Conservation (phyloP, 2,329 filamentous ascomycete species). For the Fusarium nygamai region DNA sequence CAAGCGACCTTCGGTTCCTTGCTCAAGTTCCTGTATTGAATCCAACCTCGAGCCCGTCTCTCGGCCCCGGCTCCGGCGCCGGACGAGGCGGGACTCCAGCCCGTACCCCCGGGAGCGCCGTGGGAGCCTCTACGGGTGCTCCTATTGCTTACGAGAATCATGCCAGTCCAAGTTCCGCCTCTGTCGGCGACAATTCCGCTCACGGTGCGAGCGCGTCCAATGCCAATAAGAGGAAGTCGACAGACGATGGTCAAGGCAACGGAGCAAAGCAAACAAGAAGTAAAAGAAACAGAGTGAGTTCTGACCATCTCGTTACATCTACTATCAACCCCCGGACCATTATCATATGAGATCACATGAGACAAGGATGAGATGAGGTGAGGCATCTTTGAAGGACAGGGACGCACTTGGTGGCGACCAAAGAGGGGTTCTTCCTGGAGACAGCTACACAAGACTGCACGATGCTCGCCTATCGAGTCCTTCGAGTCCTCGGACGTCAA, state of each 20-base stretch:
- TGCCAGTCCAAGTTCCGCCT: constrained; percentile 52
- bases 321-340: neutral
- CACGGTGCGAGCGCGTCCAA: constrained; percentile 40
- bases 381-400: neutral
- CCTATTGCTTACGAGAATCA: constrained; percentile 48
- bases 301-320: constrained; percentile 6
- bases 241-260: constrained; percentile 51
- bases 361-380: constrained; percentile 5
- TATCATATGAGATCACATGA: constrained; percentile 14
- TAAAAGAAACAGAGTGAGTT: constrained; percentile 67
- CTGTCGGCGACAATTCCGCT: constrained; percentile 63
- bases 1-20: constrained; percentile 63
- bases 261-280: constrained; percentile 63
- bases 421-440: neutral
- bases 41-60: constrained; percentile 32
- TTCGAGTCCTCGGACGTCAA: neutral
- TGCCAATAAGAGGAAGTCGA: constrained; percentile 51
- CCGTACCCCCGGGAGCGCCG: constrained; percentile 32
- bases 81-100: constrained; percentile 30
- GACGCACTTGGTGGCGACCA: neutral
- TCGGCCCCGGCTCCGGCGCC: constrained; percentile 34
- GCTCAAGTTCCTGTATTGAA: constrained; percentile 51
- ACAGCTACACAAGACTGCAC: constrained; percentile 1
- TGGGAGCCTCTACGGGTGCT: constrained; percentile 42
- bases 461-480: constrained; percentile 14